These are phyloP conservation scores for Hypsizygus ulmarius DNA, from an alignment of 1,284 basidiomycete genomes.

Conservation along the genomic window DNA sequence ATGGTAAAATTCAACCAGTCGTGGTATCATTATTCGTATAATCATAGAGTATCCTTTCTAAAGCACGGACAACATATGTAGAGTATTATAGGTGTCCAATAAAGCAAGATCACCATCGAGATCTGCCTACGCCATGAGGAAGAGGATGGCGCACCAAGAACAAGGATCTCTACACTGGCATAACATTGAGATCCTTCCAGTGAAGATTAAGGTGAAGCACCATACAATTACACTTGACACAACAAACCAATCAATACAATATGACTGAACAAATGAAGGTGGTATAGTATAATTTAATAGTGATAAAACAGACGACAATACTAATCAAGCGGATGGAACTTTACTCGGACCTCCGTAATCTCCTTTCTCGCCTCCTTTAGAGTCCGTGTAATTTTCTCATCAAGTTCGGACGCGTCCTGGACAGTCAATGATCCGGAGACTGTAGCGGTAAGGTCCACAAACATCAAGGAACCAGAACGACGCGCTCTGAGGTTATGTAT, in stretches of 20 bases:
- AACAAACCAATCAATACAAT: conserved; percentile 8
- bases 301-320: neutral
- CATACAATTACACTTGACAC: neutral
- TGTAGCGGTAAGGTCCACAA: conserved; percentile 71
- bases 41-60: neutral
- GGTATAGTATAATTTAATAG: neutral
- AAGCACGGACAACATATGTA: too few species aligned
- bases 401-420: conserved; percentile 54
- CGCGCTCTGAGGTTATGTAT: conserved; percentile 72
- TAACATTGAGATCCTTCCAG: too few species aligned
- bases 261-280: conserved; percentile 4
- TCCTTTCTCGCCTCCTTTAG: conserved; percentile 67
- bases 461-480: conserved; percentile 72
- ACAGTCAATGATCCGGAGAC: conserved; percentile 65
- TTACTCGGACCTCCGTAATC: conserved; percentile 77
- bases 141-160: too few species aligned
- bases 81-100: too few species aligned
- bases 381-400: conserved; percentile 58
- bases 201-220: too few species aligned
- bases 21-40: conserved; percentile 50
- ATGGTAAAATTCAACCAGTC: conserved; percentile 63
- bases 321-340: conserved; percentile 48
- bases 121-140: too few species aligned
- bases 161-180: too few species aligned
- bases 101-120: too few species aligned